These are phyloP conservation scores for Mycena capillaripes DNA, from an alignment of 768 basidiomycete genomes.

Conservation along the genomic window DNA sequence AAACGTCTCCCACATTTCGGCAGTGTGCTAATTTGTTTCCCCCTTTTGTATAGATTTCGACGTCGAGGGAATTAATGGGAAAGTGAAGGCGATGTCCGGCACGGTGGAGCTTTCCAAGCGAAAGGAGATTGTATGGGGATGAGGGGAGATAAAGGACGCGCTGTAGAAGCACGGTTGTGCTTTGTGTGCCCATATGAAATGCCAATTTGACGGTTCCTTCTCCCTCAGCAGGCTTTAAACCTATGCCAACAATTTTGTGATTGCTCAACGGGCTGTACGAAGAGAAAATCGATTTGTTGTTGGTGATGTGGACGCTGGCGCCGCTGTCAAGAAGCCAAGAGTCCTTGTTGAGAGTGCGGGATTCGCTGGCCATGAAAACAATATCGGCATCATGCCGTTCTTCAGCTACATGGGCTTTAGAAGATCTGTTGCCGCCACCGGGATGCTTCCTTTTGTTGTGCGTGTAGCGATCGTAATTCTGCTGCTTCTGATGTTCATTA, in stretches of 20 bases:
- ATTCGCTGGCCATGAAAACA: neutral
- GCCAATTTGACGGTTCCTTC: neutral
- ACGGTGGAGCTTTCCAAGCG: constrained; percentile 9
- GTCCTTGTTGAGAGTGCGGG: neutral
- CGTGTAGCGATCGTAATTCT: neutral
- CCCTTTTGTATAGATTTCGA: neutral
- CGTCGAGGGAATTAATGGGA: neutral
- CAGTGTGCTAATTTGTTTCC: constrained; percentile 7
- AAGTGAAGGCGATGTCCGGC: neutral
- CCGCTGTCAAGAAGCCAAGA: neutral
- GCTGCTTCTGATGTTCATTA: too few species aligned
- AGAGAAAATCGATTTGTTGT: neutral
- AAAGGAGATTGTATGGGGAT: constrained; percentile 15
- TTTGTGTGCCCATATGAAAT: neutral
- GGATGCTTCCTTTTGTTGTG: neutral
- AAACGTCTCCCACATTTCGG: constrained; percentile 3
- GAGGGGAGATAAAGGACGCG: constrained; percentile 16
- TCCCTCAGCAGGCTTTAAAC: neutral
- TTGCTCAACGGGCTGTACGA: neutral
- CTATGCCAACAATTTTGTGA: neutral
- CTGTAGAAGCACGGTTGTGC: neutral
- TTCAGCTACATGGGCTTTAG: neutral
- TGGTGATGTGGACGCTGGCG: neutral
- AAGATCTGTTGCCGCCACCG: neutral
- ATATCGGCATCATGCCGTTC: neutral